Evolutionary conservation across 2,329 filamentous ascomycete genomes (phyloP), one percentile per base, ranked within the genome.

Genomic region (Boeremia lycopersici): DNA sequence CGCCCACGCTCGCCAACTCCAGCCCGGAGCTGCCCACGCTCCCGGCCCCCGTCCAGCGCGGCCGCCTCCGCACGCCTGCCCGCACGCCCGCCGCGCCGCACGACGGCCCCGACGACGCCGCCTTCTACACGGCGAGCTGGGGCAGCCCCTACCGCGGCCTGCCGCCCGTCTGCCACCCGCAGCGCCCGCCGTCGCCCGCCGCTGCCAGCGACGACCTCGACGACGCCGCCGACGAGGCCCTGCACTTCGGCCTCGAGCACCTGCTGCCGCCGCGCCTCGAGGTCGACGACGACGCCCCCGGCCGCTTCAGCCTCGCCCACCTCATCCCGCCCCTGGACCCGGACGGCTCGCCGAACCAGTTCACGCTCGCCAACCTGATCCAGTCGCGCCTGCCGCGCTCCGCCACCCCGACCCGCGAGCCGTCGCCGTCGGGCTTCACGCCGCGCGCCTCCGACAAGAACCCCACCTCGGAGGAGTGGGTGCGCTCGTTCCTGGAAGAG

Each of bases 91-190:
- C 6, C 13, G 2, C n/a, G 33, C 19, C 19, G 19, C 68, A 71
- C 64, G 69, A 69, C 23, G 63, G 65, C 62, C 76, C 77, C 39
- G 79, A 81, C 60, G 79, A 81, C 59, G 81, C 79, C 54, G 73
- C 80, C 41, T 85, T 84, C 70, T 85, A 85, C 69, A 95, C 91
- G 41, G 89, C 91, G 43, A 93, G 89, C 73, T 96, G 93, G 92
- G 93, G 93, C 52, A 96, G 92, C 48, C 93, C 93, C 19, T 96
- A 96, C 77, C 87, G 89, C 50, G 83, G 82, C 58, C 83, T 88
- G 34, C 79, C 82, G 11, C 88, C 63, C 75, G 70, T 59, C 13
- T 71, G 70, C 61, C 68, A 71, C 54, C 58, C 59, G 3, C 65
- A 63, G 58, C 73, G 65, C 35, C 62, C 62, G 11, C 51, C 50